A percentile compares a stretch with the other conserved stretches of the same genome.
Evolutionary conservation across 768 basidiomycete genomes (phyloP).

Genomic region (Rossbeevera mucosa): DNA sequence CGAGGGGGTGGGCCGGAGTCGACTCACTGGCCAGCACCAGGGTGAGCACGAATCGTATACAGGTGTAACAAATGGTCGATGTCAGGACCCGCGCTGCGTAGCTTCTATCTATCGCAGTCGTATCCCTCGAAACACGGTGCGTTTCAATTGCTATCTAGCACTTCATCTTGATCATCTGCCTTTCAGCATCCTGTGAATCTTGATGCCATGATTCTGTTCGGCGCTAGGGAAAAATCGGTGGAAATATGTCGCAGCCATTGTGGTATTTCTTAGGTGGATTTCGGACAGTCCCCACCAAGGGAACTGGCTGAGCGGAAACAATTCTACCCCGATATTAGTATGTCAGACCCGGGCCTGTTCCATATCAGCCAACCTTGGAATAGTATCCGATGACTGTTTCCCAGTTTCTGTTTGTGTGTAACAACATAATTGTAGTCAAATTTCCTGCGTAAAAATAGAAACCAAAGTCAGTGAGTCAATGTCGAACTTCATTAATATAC

Average conservation of each 20-base stretch:
- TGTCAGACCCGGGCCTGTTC: too few species aligned
- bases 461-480: too few species aligned
- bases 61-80: not conserved
- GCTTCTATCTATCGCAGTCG: not conserved
- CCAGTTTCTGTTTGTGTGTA: too few species aligned
- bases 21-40: not conserved
- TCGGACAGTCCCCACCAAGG: not conserved
- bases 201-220: not conserved
- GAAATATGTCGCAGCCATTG: not conserved
- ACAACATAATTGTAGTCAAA: too few species aligned
- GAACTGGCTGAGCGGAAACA: not conserved
- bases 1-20: not conserved
- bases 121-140: not conserved
- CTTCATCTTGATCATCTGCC: not conserved
- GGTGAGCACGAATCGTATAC: not conserved
- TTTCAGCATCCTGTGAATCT: not conserved
- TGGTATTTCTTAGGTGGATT: not conserved
- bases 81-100: not conserved
- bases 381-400: not conserved
- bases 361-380: not conserved
- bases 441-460: too few species aligned
- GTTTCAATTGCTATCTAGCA: not conserved
- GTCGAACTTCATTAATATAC: not conserved
- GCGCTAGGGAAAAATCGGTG: not conserved
- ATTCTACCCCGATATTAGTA: not conserved